These are phyloP conservation scores for Botrytis tulipae DNA, from an alignment of 2,329 filamentous ascomycete genomes.

Conservation along the genomic window DNA sequence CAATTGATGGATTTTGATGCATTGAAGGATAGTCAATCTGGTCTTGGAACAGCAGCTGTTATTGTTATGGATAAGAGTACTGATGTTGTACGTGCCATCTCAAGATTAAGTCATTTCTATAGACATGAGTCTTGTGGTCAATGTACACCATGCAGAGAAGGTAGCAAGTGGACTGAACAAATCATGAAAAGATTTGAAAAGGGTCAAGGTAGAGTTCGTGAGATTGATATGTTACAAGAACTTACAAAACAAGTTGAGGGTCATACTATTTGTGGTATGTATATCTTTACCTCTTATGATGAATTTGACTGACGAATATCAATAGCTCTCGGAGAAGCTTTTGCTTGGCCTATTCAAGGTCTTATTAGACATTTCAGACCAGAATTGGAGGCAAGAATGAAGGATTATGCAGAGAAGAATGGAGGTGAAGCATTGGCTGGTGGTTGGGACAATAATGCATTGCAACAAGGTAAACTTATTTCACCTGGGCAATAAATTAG, in stretches of 20 bases:
- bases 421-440: constrained; percentile 78
- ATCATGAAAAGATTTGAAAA: constrained; percentile 97
- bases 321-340: constrained; percentile 86
- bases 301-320: constrained; percentile 23
- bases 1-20: constrained; percentile 99
- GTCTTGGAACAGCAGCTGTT: constrained; percentile 93
- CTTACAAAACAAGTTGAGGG: constrained; percentile 99
- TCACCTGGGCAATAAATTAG: constrained; percentile 81
- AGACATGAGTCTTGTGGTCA: constrained; percentile 97
- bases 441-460: constrained; percentile 78
- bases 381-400: constrained; percentile 89
- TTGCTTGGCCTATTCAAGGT: constrained; percentile 97
- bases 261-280: constrained; percentile 92
- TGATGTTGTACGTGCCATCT: constrained; percentile 92
- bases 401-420: constrained; percentile 69
- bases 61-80: constrained; percentile 99
- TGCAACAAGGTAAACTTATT: constrained; percentile 76
- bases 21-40: constrained; percentile 95
- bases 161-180: constrained; percentile 98
- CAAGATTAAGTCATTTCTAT: constrained; percentile 93
- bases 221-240: constrained; percentile 99
- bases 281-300: not conserved
- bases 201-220: constrained; percentile 80
- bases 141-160: constrained; percentile 98
- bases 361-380: constrained; percentile 97